Evolutionary conservation across 2,329 filamentous ascomycete genomes (phyloP).

Genomic region (Epichloe gansuensis): DNA sequence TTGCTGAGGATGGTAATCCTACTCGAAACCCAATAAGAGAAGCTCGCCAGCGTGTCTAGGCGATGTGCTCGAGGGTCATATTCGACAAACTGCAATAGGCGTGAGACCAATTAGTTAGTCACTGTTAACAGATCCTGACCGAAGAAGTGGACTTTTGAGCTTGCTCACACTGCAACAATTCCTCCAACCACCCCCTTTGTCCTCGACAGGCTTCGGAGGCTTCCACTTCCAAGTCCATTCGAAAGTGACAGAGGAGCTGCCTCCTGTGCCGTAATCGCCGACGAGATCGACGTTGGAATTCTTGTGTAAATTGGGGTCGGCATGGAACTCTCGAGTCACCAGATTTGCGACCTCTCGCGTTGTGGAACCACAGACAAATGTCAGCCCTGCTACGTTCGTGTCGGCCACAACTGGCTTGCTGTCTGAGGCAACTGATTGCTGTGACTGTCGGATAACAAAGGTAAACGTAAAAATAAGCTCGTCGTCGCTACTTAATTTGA

Average conservation of each 20-base stretch:
- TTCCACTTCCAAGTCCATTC: slow-evolving; percentile 98
- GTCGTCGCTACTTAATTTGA: slow-evolving; percentile 81
- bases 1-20: slow-evolving; percentile 18
- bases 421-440: slow-evolving; percentile 33
- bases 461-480: slow-evolving; percentile 89
- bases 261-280: slow-evolving; percentile 78
- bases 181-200: slow-evolving; percentile 83
- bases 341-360: slow-evolving; percentile 82
- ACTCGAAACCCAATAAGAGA: slow-evolving; percentile 92
- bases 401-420: slow-evolving; percentile 41
- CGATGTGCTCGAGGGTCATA: slow-evolving; percentile 90
- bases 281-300: slow-evolving; percentile 91
- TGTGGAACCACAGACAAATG: slow-evolving; percentile 81
- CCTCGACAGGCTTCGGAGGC: slow-evolving; percentile 69
- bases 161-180: slow-evolving; percentile 71
- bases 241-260: slow-evolving; percentile 74
- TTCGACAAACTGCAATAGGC: slow-evolving; percentile 67
- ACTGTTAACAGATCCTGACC: neutral
- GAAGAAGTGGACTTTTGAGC: neutral
- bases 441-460: slow-evolving; percentile 57
- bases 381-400: slow-evolving; percentile 75
- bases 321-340: slow-evolving; percentile 89
- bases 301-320: slow-evolving; percentile 93
- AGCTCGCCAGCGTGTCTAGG: slow-evolving; percentile 76
- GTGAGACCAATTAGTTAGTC: neutral